Base-by-base conservation (phyloP, 2,329 filamentous ascomycete species). In the Gnomoniopsis sp. region DNA sequence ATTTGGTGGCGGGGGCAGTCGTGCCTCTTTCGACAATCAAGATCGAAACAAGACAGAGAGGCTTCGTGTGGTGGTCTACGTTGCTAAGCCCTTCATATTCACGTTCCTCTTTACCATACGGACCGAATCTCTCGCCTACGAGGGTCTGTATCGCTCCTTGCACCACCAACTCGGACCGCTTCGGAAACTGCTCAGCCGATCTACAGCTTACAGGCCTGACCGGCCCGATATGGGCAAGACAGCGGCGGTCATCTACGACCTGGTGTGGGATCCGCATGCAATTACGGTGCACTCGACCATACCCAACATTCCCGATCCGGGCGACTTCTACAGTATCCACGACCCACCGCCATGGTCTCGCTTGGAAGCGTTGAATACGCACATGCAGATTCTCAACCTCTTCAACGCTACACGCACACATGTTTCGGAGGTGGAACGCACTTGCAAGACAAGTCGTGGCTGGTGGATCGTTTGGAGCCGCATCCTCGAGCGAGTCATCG, bases 1-100 rank as follows among this genome's bases (percentile, higher is more conserved):
- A 19, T 6, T 6, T 14, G 34, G 21, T 3, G n/a, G 34, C 11
- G 52, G 68, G 2, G 58, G 57, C 4, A 49, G 52, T 6, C 53
- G 52, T 2, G 26, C 62, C 63, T 21, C 62, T 14, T 77, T 77
- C 59, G 72, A 77, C 63, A 75, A 71, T 60, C 82, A 82, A 63
- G 80, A 84, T 63, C 72, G 75, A 58, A 83, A 80, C 68, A 83
- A 82, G 66, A 74, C 77, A 2, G 77, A 78, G 59, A 84, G 81
- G 65, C 71, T 92, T 46, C 83, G 87, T 1, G 87, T 90, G 1
- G 81, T 92, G 7, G 82, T 92, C 52, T 93, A 92, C 68, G 82
- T 88, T 49, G 85, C 87, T 69, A 83, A 81, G 23, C 90, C 90
- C 0, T 93, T 93, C 71, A 82, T 93, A 50, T 93, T 90, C 69